phyloP scores from a whole-genome alignment of 2,329 filamentous ascomycete species.

The Apiospora aurea region DNA sequence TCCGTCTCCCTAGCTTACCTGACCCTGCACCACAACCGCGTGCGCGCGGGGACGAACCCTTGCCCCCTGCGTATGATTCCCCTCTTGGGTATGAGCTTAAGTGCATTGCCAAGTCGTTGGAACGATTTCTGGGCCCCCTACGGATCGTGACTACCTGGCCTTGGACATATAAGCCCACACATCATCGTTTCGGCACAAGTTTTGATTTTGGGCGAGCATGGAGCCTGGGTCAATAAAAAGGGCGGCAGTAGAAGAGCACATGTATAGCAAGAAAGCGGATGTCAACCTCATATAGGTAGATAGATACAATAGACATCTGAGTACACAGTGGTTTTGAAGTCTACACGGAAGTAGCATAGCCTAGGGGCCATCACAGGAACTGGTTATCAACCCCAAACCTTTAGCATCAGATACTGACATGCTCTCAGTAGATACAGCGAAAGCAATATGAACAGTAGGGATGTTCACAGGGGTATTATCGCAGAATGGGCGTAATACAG shows the following conservation, averaged over 20 bases:
- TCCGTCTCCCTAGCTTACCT: not conserved
- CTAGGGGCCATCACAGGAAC: not conserved
- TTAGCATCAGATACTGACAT: not conserved
- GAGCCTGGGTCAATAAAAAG: not conserved
- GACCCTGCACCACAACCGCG: no score
- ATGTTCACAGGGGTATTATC: not conserved
- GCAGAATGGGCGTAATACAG: not conserved
- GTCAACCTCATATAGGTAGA: not conserved
- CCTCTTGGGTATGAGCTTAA: not conserved
- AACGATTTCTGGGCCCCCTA: conserved; percentile 14
- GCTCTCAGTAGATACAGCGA: not conserved
- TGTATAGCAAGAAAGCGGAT: not conserved
- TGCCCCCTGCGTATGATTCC: not conserved
- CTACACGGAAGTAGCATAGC: not conserved
- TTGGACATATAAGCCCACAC: not conserved
- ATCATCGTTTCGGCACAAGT: no score
- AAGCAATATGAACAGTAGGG: not conserved
- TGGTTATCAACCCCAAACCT: not conserved
- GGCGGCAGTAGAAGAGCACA: not conserved
- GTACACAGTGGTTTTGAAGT: not conserved
- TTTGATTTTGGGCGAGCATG: not conserved
- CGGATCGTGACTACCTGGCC: not conserved
- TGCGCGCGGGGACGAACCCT: not conserved
- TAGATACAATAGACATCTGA: not conserved
- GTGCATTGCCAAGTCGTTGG: conserved; percentile 16